Evolutionary conservation across 257 asterid species (phyloP), one percentile per base, ranked within the genome.

Genomic region (Nicotiana undulata): DNA sequence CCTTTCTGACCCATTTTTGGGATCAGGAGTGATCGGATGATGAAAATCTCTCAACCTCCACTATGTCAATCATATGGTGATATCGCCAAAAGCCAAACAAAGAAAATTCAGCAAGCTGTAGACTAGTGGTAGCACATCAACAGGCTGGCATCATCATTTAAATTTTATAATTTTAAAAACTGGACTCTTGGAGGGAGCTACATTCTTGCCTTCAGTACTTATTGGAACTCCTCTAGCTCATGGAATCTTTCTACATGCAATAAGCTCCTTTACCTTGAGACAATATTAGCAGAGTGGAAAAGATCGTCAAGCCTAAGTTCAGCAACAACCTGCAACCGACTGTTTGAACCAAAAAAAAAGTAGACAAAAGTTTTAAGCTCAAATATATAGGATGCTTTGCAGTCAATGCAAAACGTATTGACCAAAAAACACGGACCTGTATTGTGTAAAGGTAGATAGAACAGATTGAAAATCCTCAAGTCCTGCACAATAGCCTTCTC

Each of bases 301-400:
- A 94, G 88, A 84, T 92, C 98, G 58, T 88, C 93, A 75, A 90
- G 97, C 85, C 95, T 89, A 81, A 94, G 89, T 85, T 94, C 98
- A 29, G 97, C 91, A 82, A 94, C 91, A 76, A 87, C 97, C 60
- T 89, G 90, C 92, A 94, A 76, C 85, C 92, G 94, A 85, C 98
- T 92, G 86, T 82, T 40, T 40, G 49, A 40, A 63, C 49, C 37
- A 74, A 74, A 76, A 37, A 28, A 76, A 82, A 34, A 66, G 26
- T 6, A 77, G 10, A 84, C 63, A 26, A 74, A n/a, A 31, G 65
- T 70, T 65, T 79, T 81, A 63, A 59, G 84, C 79, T 79, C 29
- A 34, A 53, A 15, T 37, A 22, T 68, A 22, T 58, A 55, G 59
- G 70, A 49, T 12, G 56, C 17, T 40, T 28, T 56, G 75, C 80